phyloP scores from a whole-genome alignment of 768 basidiomycete species.

The Mycena belliarum region DNA sequence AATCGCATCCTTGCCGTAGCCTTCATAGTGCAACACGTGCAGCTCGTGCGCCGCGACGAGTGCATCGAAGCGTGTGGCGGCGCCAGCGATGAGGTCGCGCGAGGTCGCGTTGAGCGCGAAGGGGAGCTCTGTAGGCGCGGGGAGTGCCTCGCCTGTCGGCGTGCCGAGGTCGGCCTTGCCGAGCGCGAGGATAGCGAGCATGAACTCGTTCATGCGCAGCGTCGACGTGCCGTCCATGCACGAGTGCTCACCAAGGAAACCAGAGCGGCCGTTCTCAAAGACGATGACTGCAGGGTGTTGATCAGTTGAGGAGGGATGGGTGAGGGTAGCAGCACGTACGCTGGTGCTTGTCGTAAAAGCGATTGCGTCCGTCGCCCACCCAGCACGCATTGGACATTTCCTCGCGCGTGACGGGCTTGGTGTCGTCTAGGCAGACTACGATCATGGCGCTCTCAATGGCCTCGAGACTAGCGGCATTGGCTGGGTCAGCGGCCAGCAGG shows the following conservation, averaged over 20 bases:
- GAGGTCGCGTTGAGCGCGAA: constrained; percentile 68
- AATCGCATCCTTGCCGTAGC: constrained; percentile 86
- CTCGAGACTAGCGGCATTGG: constrained; percentile 68
- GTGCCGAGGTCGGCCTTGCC: constrained; percentile 79
- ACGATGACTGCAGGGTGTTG: constrained; percentile 75
- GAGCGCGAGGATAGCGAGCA: constrained; percentile 71
- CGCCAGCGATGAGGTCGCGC: constrained; percentile 50
- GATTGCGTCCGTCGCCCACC: constrained; percentile 87
- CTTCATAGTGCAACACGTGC: constrained; percentile 79
- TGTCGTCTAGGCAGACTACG: constrained; percentile 83
- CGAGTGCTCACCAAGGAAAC: constrained; percentile 87
- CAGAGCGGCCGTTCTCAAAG: constrained; percentile 92
- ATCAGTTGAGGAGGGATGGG: not conserved
- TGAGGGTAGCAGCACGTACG: constrained; percentile 46
- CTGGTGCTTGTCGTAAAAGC: constrained; percentile 98
- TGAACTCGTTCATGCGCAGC: constrained; percentile 91
- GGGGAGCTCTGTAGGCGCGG: constrained; percentile 62
- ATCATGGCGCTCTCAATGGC: constrained; percentile 91
- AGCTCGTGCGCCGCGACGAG: constrained; percentile 81
- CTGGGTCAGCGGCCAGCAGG: constrained; percentile 61
- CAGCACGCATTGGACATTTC: constrained; percentile 81
- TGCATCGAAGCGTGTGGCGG: constrained; percentile 70
- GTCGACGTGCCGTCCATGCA: constrained; percentile 97
- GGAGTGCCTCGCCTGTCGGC: constrained; percentile 43
- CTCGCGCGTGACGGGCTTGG: constrained; percentile 77